Conservation (phyloP, 1,284 basidiomycete species). For the Ganoderma boninense region DNA sequence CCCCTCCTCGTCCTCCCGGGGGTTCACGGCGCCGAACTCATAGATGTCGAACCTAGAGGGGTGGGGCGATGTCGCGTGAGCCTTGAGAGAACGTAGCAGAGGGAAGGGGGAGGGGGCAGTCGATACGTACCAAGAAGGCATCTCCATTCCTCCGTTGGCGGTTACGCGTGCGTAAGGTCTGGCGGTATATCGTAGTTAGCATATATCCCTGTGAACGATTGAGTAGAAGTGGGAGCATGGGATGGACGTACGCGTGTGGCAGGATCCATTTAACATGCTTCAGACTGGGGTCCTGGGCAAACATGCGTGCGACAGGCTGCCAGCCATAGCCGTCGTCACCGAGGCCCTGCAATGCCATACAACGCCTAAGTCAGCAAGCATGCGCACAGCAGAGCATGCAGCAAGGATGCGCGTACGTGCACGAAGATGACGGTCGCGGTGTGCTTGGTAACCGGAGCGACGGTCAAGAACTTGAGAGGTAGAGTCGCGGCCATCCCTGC, state of each 20-base stretch:
- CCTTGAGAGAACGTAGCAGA: slow-evolving; percentile 9
- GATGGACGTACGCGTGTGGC: slow-evolving; percentile 70
- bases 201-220: neutral
- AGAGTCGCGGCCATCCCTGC: slow-evolving; percentile 42
- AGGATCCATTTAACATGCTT: slow-evolving; percentile 86
- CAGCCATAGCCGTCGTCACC: slow-evolving; percentile 82
- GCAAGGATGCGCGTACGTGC: slow-evolving; percentile 59
- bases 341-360: slow-evolving; percentile 66
- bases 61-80: slow-evolving; percentile 14
- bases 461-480: slow-evolving; percentile 57
- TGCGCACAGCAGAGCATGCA: neutral
- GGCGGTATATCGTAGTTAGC: neutral
- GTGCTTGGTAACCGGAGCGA: slow-evolving; percentile 69
- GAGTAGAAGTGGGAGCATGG: slow-evolving; percentile 5
- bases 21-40: slow-evolving; percentile 66
- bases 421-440: slow-evolving; percentile 90
- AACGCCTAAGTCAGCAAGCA: neutral
- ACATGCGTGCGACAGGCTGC: slow-evolving; percentile 79
- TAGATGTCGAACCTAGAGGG: slow-evolving; percentile 77
- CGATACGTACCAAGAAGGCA: slow-evolving; percentile 72
- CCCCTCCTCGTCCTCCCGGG: slow-evolving; percentile 74
- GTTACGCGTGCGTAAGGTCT: slow-evolving; percentile 68
- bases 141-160: slow-evolving; percentile 72
- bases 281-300: slow-evolving; percentile 57
- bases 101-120: neutral